Evolutionary conservation across 2,329 filamentous ascomycete genomes (phyloP).

Genomic region (Calonectria pseudoturangicola): DNA sequence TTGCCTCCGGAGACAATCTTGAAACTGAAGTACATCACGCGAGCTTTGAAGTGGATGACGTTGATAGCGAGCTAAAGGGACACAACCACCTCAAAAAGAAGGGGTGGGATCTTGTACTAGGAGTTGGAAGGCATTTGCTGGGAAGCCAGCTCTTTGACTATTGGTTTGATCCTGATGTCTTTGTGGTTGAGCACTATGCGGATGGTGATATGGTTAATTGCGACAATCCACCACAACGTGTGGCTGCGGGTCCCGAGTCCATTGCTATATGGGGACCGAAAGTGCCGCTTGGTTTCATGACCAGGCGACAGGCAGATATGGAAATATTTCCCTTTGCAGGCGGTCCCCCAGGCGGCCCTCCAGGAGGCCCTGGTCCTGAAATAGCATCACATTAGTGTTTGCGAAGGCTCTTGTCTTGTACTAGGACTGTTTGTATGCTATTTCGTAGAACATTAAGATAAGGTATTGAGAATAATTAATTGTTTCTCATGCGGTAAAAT

Average conservation of each 20-base stretch:
- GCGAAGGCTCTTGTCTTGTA: background rate
- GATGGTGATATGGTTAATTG: slow-evolving; percentile 77
- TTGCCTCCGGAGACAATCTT: background rate
- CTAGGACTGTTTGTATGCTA: background rate
- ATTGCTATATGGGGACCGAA: slow-evolving; percentile 9
- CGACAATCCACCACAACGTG: slow-evolving; percentile 49
- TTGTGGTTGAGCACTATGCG: slow-evolving; percentile 74
- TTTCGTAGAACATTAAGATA: background rate
- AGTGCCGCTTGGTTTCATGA: slow-evolving; percentile 12
- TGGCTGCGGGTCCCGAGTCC: slow-evolving; percentile 1
- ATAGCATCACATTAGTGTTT: background rate
- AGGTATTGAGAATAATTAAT: too few species aligned
- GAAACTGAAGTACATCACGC: slow-evolving; percentile 36
- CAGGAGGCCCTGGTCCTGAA: slow-evolving; percentile 1
- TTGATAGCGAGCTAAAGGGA: slow-evolving; percentile 76
- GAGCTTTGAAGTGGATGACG: slow-evolving; percentile 71
- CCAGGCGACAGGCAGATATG: background rate
- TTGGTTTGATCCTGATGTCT: slow-evolving; percentile 15
- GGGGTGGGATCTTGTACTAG: slow-evolving; percentile 74
- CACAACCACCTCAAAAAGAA: slow-evolving; percentile 74
- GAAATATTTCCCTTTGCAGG: background rate
- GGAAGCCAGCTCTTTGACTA: slow-evolving; percentile 59
- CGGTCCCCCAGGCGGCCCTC: slow-evolving; percentile 1
- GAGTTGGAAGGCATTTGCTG: slow-evolving; percentile 76
- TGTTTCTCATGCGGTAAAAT: too few species aligned